phyloP scores from a whole-genome alignment of 257 asterid species.

The Scutellaria barbata region DNA sequence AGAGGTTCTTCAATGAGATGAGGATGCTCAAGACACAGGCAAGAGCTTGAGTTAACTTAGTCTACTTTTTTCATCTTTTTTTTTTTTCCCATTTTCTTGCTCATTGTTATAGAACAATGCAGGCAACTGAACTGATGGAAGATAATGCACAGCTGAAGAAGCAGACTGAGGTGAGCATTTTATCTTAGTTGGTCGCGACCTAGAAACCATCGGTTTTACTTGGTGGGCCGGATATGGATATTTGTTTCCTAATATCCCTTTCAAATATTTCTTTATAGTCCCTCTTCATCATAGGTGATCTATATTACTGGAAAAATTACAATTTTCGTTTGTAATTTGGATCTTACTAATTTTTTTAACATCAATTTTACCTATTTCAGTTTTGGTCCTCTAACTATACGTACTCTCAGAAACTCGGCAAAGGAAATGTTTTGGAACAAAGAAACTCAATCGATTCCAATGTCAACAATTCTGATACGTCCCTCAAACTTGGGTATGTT shows the following conservation, averaged over 20 bases:
- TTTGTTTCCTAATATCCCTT: too few species aligned
- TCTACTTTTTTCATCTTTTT: neutral
- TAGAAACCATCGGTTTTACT: too few species aligned
- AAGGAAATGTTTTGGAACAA: slow-evolving; percentile 30
- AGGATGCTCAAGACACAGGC: slow-evolving; percentile 58
- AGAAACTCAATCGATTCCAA: slow-evolving; percentile 42
- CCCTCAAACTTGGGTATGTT: too few species aligned
- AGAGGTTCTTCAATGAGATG: slow-evolving; percentile 47
- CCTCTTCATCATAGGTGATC: too few species aligned
- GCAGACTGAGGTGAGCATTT: slow-evolving; percentile 36
- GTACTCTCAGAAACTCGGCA: slow-evolving; percentile 19
- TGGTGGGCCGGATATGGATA: too few species aligned
- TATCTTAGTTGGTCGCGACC: too few species aligned
- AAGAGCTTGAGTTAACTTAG: slow-evolving; percentile 16
- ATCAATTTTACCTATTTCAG: too few species aligned
- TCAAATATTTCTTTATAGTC: too few species aligned
- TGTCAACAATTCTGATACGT: neutral
- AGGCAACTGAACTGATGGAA: slow-evolving; percentile 58
- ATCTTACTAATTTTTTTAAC: too few species aligned
- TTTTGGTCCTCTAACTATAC: too few species aligned
- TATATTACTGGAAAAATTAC: too few species aligned
- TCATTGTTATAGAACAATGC: slow-evolving; percentile 26
- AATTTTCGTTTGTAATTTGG: too few species aligned
- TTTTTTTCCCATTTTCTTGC: neutral
- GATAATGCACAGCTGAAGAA: slow-evolving; percentile 54